Evolutionary conservation across 805 yeast genomes (phyloP), one percentile per base, ranked within the genome.

Genomic region (Teunomyces lycoperdinae): DNA sequence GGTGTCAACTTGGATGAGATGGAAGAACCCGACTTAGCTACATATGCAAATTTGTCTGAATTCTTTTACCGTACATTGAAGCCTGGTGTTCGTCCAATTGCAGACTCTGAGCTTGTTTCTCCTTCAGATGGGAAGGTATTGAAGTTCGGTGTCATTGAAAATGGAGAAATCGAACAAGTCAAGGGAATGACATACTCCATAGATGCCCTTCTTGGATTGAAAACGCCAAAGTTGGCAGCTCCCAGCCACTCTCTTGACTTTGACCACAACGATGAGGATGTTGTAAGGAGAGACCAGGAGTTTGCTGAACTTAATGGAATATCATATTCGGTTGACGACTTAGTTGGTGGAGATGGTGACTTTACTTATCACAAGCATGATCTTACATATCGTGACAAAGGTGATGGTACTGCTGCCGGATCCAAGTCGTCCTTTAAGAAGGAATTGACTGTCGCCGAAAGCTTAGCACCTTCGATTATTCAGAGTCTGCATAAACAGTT

Each of bases 111-210:
- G 46, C 67, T 94, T 44, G 94, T 85, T 7, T 84, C 94, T 31
- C 99, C 99, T 3, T 83, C 96, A 49, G 99, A 94, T 67, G 99
- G 99, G 17, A 84, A 80, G 54, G 85, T 94, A 13, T 71, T 94
- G 50, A 91, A 89, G 58, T 79, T 89, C 50, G 99, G 99, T 20
- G 73, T 80, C 28, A 81, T 88, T 34, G 82, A 81, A 45, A 78
- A 85, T 56, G 96, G 96, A 30, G 88, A 87, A 55, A 89, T 94
- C 50, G 98, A 94, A 66, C 98, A 92, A 66, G 98, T 94, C 35
- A 94, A 94, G 70, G 99, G 99, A 6, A 81, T 94, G 81, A 89
- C 95, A 1, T 94, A 94, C 65, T 84, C 96, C 2, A 78, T 94
- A 11, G 92, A 88, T 55, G 91, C 95, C 8, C 79, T 94, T 46